phyloP scores from a whole-genome alignment of 257 asterid species.

The Gentiana dahurica region DNA sequence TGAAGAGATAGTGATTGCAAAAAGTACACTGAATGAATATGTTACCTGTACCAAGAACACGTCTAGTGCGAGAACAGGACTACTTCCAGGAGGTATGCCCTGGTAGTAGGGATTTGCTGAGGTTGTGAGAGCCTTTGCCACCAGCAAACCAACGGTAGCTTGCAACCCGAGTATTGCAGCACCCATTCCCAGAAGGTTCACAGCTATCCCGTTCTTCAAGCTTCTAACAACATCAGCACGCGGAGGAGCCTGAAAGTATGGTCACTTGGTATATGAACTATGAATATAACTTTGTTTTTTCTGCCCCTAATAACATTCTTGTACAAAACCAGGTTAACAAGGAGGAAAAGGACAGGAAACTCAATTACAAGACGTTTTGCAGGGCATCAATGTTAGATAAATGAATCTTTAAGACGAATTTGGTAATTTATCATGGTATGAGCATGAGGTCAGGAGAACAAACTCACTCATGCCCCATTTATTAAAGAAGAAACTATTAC shows the following conservation, averaged over 20 bases:
- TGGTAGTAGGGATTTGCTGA: conserved; percentile 83
- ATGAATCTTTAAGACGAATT: too few relatives aligned
- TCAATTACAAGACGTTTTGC: background rate
- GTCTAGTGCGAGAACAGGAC: conserved; percentile 89
- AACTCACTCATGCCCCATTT: too few relatives aligned
- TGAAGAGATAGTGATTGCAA: background rate
- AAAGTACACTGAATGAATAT: background rate
- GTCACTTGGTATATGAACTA: background rate
- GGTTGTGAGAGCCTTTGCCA: conserved; percentile 95
- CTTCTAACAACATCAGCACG: conserved; percentile 91
- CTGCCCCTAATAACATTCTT: too few relatives aligned
- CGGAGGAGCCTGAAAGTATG: conserved; percentile 79
- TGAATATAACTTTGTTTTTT: too few relatives aligned
- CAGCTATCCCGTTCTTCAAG: conserved; percentile 63
- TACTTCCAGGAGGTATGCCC: conserved; percentile 56
- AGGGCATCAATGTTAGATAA: too few relatives aligned
- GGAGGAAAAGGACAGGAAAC: background rate
- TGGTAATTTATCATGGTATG: too few relatives aligned
- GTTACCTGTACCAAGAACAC: conserved; percentile 98
- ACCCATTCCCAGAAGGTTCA: conserved; percentile 88
- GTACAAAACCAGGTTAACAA: background rate
- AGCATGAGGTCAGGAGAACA: too few relatives aligned
- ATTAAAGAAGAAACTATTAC: too few relatives aligned
- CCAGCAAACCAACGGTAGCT: conserved; percentile 91
- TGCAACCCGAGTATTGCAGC: conserved; percentile 95